Evolutionary conservation across 306 rosid genomes (phyloP), one percentile per base, ranked within the genome.

Genomic region (Vigna reflexopilosa): DNA sequence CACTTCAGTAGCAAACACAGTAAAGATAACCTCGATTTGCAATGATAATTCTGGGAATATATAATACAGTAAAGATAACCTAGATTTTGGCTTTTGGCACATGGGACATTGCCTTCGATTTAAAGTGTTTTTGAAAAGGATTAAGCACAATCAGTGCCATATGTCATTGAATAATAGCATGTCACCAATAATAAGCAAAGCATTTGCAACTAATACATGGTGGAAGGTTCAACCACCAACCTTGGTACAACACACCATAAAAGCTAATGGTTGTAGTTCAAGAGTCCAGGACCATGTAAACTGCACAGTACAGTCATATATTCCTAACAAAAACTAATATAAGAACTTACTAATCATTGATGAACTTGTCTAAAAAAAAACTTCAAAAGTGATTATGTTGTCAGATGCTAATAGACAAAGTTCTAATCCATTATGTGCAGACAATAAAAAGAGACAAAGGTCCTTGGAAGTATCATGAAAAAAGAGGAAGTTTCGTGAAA

Each of bases 401-500:
- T 26, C 40, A 26, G 26, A 58, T 55, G 38, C 45, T 20, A 63
- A 34, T 6, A 30, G 6, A 34, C 13, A 16, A 61, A 30, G 47
- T 61, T 61, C 22, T 28, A 28, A 9, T 32, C 44, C 68, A 16
- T 62, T 11, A 32, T 32, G 44, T 62, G 28, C 28, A 16, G 19
- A 48, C 51, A 47, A 32, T 44, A 54, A 67, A 77, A 55, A 24
- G 49, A 51, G 8, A 65, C 26, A 28, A 50, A 2, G 24, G 51
- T 49, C 62, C 20, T 76, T 20, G 34, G 32, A 75, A 26, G 48
- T 38, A 59, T 48, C 63, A 49, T 50, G 9, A 64, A 45, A 64
- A 45, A 36, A 13, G 24, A 26, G 38, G 17, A 67, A 52, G 17
- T 54, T 7, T 48, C 63, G 34, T 50, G 14, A 64, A 45, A 36